Conservation (phyloP, 495 filamentous ascomycete genomes). For the Podospora bellae-mahoneyi region DNA sequence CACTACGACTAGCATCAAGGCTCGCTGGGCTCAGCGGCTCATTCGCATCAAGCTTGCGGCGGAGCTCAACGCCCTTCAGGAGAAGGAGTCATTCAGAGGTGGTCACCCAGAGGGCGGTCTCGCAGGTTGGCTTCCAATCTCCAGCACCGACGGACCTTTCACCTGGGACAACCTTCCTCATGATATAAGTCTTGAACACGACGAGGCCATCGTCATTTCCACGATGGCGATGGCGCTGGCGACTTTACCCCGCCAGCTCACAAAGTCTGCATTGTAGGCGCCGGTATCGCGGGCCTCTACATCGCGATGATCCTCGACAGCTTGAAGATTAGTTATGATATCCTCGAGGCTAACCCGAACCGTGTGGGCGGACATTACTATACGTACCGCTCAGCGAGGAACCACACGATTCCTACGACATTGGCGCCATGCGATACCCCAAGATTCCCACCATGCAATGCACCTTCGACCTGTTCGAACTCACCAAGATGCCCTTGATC, state of each 20-base stretch:
- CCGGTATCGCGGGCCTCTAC: not conserved
- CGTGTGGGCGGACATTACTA: conserved; percentile 33
- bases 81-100: too few species aligned
- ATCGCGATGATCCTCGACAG: not conserved
- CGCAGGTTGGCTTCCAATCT: too few species aligned
- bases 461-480: conserved; percentile 14
- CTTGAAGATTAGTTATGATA: conserved; percentile 18
- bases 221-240: not conserved
- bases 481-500: conserved; percentile 3
- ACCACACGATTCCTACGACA: conserved; percentile 43
- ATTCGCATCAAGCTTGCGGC: too few species aligned
- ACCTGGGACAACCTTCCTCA: too few species aligned
- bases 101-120: too few species aligned
- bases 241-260: not conserved
- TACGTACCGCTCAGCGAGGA: conserved; percentile 29
- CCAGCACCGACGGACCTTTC: too few species aligned
- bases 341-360: conserved; percentile 29
- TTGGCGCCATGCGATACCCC: conserved; percentile 45
- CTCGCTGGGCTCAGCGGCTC: too few species aligned
- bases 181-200: too few species aligned
- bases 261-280: conserved; percentile 7
- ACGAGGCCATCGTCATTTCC: not conserved
- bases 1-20: too few species aligned
- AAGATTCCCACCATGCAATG: conserved; percentile 28
- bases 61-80: too few species aligned